Evolutionary conservation across 345 rosid genomes (phyloP), one percentile per base, ranked within the genome.

Genomic region (Erucastrum elatum): DNA sequence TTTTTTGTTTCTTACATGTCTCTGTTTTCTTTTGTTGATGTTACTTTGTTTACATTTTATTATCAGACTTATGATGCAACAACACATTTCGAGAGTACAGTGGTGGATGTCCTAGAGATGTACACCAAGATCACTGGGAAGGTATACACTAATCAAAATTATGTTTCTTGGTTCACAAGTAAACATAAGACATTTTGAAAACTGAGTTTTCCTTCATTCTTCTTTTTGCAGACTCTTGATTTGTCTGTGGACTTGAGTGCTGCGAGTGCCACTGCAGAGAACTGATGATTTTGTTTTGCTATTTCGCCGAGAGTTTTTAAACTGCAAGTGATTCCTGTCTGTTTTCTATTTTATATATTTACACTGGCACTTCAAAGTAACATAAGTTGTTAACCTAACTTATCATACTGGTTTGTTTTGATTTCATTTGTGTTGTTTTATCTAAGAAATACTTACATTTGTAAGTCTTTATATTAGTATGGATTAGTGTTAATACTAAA

Each of bases 21-120:
- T 46, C 71, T 62, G 55, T 64, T 69, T 4, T 46, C 0, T n/a
- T 44, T 59, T 15, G 2, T 64, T 58, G 29, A 55, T n/a, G 17
- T 30, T 31, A 37, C 33, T 64, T 61, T 65, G 60, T 4, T 62
- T 53, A 74, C 65, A 74, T 64, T 17, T 12, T 62, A 6, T 64
- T 27, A 60, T 61, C 89, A 94, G 97, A 86, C 90, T 70, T 94
- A 89, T 68, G 95, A 92, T 75, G 88, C 91, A 77, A 88, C 97
- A n/a, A 89, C 97, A 35, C 98, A 94, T 75, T 90, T 94, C 71
- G 97, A 90, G 86, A 84, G 89, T 71, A 94, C 97, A 0, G 92
- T 90, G 51, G 71, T 59, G 12, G 94, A 92, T 83, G 97, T 94
- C 62, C 86, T 94, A 69, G 83, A 83, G 69, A 88, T 87, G 88